A percentile compares a stretch with the other conserved stretches of the same genome.
Conservation (phyloP, 2,329 filamentous ascomycete genomes). For the Stagonosporopsis cucurbitacearum region DNA sequence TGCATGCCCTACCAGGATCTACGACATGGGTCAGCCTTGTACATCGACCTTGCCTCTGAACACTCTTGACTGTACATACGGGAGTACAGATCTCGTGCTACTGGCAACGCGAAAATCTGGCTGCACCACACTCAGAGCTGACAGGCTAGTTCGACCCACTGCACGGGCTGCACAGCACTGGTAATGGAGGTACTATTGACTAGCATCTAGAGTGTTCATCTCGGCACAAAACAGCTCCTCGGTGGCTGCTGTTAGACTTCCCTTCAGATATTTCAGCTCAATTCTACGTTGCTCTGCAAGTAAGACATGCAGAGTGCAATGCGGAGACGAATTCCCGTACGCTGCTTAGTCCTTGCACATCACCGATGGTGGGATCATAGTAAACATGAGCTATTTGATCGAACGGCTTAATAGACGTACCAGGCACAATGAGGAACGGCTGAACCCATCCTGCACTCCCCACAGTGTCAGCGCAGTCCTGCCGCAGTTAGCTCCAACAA, state of each 20-base stretch:
- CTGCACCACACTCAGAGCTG: neutral
- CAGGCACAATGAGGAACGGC: neutral
- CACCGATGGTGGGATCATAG: neutral
- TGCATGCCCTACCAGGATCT: constrained; percentile 44
- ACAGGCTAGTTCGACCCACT: neutral
- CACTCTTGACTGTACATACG: neutral
- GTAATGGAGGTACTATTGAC: constrained; percentile 4
- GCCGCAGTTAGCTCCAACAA: neutral
- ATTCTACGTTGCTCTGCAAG: neutral
- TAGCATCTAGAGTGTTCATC: constrained; percentile 17
- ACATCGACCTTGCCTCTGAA: constrained; percentile 6
- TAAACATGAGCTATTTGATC: constrained; percentile 1
- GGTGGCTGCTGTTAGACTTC: neutral
- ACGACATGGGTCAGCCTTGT: constrained; percentile 36
- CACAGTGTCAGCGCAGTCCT: neutral
- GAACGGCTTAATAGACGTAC: neutral
- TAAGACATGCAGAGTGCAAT: neutral
- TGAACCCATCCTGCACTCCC: neutral
- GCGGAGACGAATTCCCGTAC: no score
- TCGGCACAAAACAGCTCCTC: neutral
- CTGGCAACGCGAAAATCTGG: neutral
- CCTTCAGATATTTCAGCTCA: neutral
- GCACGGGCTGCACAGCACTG: neutral
- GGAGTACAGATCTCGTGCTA: constrained; percentile 1
- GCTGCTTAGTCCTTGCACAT: neutral